A percentile compares a stretch with the other conserved stretches of the same genome.
Evolutionary conservation across 2,329 filamentous ascomycete genomes (phyloP).

Genomic region (Chaetomium olivaceum): DNA sequence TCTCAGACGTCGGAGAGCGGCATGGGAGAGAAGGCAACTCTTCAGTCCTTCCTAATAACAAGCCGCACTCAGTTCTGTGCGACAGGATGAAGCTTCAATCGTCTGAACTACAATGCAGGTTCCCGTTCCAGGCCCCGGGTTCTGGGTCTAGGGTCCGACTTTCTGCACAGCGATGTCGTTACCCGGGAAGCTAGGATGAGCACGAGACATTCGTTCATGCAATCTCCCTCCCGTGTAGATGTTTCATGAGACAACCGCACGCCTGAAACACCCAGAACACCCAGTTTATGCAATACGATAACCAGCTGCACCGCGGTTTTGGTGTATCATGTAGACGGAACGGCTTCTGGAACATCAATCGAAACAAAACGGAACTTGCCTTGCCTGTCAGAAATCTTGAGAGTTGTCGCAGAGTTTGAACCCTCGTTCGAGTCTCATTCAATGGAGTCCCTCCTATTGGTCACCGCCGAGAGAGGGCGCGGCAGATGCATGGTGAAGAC

Average conservation of each 20-base stretch:
- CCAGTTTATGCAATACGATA: background rate
- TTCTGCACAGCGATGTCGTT: background rate
- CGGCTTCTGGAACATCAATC: constrained; percentile 7
- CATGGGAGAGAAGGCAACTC: background rate
- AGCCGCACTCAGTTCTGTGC: background rate
- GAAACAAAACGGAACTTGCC: constrained; percentile 3
- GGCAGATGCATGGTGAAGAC: too few relatives aligned
- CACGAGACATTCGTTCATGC: background rate
- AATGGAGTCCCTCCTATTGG: background rate
- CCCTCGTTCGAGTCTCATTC: background rate
- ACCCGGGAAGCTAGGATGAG: background rate
- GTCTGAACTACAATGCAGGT: constrained; percentile 11
- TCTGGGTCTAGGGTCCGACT: constrained; percentile 8
- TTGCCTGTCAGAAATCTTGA: background rate
- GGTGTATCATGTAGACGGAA: background rate
- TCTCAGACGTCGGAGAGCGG: background rate
- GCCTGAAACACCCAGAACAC: constrained; percentile 12
- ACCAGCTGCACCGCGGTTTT: background rate
- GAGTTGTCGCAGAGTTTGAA: background rate
- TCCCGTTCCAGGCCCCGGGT: background rate
- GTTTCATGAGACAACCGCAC: background rate
- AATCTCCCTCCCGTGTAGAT: background rate
- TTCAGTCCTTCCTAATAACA: background rate
- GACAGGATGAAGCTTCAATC: constrained; percentile 13
- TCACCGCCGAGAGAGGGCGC: too few relatives aligned